Conservation (phyloP, 106 monocot genomes). For the Dendrobium chrysotoxum region DNA sequence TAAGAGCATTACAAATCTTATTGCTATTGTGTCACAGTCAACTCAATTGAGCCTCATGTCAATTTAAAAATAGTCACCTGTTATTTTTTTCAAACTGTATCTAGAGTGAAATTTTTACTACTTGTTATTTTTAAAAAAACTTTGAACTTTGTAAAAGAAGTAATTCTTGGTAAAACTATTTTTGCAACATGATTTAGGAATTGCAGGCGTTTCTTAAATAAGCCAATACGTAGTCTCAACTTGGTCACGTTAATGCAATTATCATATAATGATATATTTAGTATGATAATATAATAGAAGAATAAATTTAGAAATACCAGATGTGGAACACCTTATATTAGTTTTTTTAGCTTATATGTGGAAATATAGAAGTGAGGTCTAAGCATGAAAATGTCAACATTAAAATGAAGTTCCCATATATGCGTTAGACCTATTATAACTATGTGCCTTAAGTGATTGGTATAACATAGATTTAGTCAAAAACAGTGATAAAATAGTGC, state of each 20-base stretch:
- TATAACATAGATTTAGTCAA: neutral
- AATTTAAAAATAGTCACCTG: neutral
- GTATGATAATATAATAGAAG: neutral
- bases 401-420: neutral
- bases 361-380: neutral
- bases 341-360: neutral
- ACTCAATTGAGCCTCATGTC: neutral
- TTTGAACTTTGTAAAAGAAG: neutral
- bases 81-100: neutral
- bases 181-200: neutral
- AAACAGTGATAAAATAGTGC: neutral
- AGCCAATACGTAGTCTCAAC: neutral
- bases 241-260: neutral
- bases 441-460: neutral
- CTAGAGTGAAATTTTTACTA: neutral
- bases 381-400: neutral
- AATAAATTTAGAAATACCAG: neutral
- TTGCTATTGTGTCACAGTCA: neutral
- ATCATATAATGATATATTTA: neutral
- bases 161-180: no score
- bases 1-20: neutral
- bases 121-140: neutral
- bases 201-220: neutral
- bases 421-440: neutral
- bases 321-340: neutral